phyloP scores from a whole-genome alignment of 345 rosid species.

The Linum trigynum region DNA sequence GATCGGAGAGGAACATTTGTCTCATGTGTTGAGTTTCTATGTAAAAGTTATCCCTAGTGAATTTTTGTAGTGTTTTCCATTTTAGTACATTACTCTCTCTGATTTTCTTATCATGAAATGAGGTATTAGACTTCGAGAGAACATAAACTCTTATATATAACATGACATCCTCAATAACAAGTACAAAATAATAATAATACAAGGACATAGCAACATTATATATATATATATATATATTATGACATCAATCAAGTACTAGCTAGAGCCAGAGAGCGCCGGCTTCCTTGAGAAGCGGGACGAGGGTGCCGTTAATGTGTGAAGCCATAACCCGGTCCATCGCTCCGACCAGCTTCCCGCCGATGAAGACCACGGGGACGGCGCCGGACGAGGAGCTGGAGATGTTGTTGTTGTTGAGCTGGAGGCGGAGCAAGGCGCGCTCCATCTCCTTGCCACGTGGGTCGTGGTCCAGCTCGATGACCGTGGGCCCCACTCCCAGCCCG shows the following conservation, averaged over 20 bases:
- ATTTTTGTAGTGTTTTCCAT: too few species aligned
- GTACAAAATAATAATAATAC: too few species aligned
- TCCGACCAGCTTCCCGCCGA: slow-evolving; percentile 58
- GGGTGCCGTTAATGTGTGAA: slow-evolving; percentile 52
- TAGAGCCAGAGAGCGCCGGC: slow-evolving; percentile 75
- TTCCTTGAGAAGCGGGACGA: slow-evolving; percentile 63
- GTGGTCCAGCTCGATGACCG: slow-evolving; percentile 48
- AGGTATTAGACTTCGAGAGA: too few species aligned
- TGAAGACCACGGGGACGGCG: slow-evolving; percentile 45
- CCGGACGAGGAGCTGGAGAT: slow-evolving; percentile 1
- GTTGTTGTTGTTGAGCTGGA: slow-evolving; percentile 22
- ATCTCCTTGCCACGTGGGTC: slow-evolving; percentile 53
- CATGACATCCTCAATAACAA: too few species aligned
- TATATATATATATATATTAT: too few species aligned
- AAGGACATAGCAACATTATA: too few species aligned
- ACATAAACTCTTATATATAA: too few species aligned
- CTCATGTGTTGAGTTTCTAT: too few species aligned
- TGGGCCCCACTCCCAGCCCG: slow-evolving; percentile 66
- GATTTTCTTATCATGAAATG: too few species aligned
- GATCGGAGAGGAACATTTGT: too few species aligned
- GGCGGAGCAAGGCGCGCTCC: slow-evolving; percentile 33
- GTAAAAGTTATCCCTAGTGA: too few species aligned
- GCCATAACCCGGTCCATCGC: slow-evolving; percentile 60
- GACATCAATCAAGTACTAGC: slow-evolving; percentile 1
- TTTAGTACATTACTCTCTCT: too few species aligned